Conservation (phyloP, 208 protist species). For the Trypanosoma caninum region DNA sequence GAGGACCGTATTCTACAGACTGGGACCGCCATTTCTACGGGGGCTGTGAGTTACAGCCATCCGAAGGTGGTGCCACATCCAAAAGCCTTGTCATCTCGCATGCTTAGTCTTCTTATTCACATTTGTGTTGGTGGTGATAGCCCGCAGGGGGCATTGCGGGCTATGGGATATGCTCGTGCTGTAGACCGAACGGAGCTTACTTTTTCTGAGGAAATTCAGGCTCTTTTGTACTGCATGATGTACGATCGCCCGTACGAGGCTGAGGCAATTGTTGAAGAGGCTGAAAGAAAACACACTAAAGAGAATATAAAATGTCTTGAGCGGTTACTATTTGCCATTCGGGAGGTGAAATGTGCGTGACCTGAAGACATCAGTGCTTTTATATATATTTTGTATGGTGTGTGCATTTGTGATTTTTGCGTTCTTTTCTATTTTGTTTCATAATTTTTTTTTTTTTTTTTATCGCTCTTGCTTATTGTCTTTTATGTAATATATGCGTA, state of each 20-base stretch:
- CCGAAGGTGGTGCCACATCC: conserved; percentile 11
- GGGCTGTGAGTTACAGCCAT: conserved; percentile 25
- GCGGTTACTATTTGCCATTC: conserved; percentile 36
- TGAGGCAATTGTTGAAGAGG: conserved; percentile 57
- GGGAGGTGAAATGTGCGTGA: conserved; percentile 24
- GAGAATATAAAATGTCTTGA: conserved; percentile 38
- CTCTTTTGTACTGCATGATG: conserved; percentile 72
- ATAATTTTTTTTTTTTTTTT: conserved; percentile 7
- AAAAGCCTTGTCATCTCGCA: conserved; percentile 32
- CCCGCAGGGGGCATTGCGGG: conserved; percentile 56
- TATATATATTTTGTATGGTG: not conserved
- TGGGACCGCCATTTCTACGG: conserved; percentile 50
- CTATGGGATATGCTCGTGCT: conserved; percentile 59
- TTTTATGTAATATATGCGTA: not conserved
- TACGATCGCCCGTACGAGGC: conserved; percentile 74
- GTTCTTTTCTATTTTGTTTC: conserved; percentile 11
- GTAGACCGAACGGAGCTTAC: conserved; percentile 65
- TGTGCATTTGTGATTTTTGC: not conserved
- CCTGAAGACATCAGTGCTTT: not conserved
- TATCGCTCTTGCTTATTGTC: not conserved
- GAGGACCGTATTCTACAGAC: conserved; percentile 54
- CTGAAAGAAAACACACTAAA: conserved; percentile 36
- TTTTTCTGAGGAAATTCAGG: conserved; percentile 51
- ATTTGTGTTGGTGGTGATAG: conserved; percentile 79
- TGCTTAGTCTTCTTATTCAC: conserved; percentile 68